Conservation (phyloP, 495 filamentous ascomycete species). For the Stereocaulon alpinum region DNA sequence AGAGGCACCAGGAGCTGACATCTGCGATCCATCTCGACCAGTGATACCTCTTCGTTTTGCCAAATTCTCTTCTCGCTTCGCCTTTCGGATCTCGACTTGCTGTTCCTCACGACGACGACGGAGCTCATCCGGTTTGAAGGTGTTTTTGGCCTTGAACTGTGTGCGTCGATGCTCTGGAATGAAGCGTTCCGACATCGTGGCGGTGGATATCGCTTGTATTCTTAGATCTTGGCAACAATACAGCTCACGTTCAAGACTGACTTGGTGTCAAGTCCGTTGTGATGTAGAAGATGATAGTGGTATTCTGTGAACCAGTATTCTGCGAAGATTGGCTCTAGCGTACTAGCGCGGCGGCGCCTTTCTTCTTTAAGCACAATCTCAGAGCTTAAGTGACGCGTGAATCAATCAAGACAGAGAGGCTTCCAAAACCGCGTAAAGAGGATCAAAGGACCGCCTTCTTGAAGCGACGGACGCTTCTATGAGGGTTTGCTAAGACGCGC, state of each 20-base stretch:
- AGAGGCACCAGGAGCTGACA: slow-evolving; percentile 68
- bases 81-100: slow-evolving; percentile 96
- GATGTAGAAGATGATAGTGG: background rate
- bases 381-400: too few species aligned
- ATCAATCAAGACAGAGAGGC: too few species aligned
- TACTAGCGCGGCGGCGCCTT: too few species aligned
- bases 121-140: slow-evolving; percentile 98
- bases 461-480: too few species aligned
- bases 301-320: too few species aligned
- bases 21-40: slow-evolving; percentile 49
- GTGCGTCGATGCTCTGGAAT: slow-evolving; percentile 99
- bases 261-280: background rate
- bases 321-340: too few species aligned
- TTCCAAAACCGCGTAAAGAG: too few species aligned
- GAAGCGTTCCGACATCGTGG: slow-evolving; percentile 85
- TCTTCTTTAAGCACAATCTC: too few species aligned
- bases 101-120: slow-evolving; percentile 97
- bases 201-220: background rate
- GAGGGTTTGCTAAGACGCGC: too few species aligned
- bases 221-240: background rate
- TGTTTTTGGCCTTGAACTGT: slow-evolving; percentile 96
- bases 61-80: slow-evolving; percentile 95
- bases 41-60: slow-evolving; percentile 94
- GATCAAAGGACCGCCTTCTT: too few species aligned
- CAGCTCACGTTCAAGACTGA: background rate